phyloP scores from a whole-genome alignment of 129 eudicot genomes.

The Lonicera japonica region DNA sequence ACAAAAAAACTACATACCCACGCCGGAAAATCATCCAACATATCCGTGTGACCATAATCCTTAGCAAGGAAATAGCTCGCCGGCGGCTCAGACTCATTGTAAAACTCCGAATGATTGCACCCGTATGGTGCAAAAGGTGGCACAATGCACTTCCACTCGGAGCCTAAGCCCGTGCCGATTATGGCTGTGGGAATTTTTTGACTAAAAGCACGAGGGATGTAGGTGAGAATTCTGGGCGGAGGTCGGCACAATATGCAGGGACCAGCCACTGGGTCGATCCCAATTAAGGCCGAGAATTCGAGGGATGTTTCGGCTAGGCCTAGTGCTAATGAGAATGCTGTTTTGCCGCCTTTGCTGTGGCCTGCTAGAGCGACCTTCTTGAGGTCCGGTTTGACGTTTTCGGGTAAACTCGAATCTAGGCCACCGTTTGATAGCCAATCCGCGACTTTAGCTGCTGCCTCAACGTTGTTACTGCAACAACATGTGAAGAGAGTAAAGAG shows the following conservation, averaged over 20 bases:
- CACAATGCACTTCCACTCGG: constrained; percentile 1
- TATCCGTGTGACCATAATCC: constrained; percentile 38
- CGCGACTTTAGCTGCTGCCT: constrained; percentile 22
- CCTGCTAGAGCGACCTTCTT: constrained; percentile 32
- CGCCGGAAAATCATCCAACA: constrained; percentile 25
- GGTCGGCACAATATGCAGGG: constrained; percentile 2
- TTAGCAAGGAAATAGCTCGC: constrained; percentile 25
- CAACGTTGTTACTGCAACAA: neutral
- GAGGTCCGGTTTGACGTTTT: constrained; percentile 13
- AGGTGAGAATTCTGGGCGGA: constrained; percentile 24
- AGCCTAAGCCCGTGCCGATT: constrained; percentile 36
- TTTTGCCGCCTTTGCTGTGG: constrained; percentile 43
- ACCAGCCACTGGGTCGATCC: constrained; percentile 40
- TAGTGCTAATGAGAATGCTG: constrained; percentile 33
- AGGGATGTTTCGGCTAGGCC: constrained; percentile 15
- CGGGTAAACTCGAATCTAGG: constrained; percentile 9
- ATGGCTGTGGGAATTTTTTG: constrained; percentile 25
- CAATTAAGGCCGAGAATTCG: constrained; percentile 31
- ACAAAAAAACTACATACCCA: constrained; percentile 8
- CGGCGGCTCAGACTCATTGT: constrained; percentile 36
- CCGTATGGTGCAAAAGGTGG: constrained; percentile 33
- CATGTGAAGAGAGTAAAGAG: neutral
- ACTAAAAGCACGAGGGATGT: constrained; percentile 27
- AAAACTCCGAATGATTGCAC: constrained; percentile 38
- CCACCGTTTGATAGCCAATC: constrained; percentile 30